These are phyloP conservation scores for Russula griseocarnosa DNA, from an alignment of 768 basidiomycete genomes.

Conservation along the genomic window DNA sequence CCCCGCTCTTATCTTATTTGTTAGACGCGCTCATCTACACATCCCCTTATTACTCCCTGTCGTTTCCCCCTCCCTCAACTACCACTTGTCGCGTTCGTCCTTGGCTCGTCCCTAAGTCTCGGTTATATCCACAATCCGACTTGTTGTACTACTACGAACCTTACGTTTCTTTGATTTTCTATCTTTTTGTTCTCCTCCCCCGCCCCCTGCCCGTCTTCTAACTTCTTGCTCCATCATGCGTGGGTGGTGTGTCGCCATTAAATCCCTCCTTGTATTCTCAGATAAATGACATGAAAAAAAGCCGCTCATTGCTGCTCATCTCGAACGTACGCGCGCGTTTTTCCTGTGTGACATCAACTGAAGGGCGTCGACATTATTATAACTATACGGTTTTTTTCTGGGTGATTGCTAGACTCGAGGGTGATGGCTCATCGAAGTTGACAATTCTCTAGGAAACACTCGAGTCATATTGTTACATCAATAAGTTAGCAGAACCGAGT, in stretches of 20 bases:
- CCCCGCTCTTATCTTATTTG: slow-evolving; percentile 21
- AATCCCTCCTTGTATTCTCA: slow-evolving; percentile 19
- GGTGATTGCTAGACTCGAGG: background rate
- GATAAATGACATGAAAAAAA: background rate
- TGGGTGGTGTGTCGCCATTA: slow-evolving; percentile 25
- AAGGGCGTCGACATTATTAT: too few relatives aligned
- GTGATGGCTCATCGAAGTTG: background rate
- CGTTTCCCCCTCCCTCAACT: slow-evolving; percentile 33
- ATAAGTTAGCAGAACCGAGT: background rate
- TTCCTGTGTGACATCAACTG: background rate
- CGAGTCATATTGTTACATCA: background rate
- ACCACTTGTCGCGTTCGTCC: slow-evolving; percentile 42
- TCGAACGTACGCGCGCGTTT: background rate
- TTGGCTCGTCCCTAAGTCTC: slow-evolving; percentile 39
- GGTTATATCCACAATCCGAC: slow-evolving; percentile 41
- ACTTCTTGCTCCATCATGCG: slow-evolving; percentile 23
- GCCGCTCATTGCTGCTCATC: background rate
- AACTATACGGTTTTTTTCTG: background rate
- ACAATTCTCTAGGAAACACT: background rate
- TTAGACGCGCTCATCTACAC: slow-evolving; percentile 38
- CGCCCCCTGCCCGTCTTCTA: slow-evolving; percentile 18
- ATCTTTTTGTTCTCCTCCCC: background rate
- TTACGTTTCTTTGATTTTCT: slow-evolving; percentile 14
- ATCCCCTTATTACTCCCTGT: slow-evolving; percentile 39
- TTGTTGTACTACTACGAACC: slow-evolving; percentile 37